These are phyloP conservation scores for Leccinum rimulosum DNA, from an alignment of 768 basidiomycete genomes.

Conservation along the genomic window DNA sequence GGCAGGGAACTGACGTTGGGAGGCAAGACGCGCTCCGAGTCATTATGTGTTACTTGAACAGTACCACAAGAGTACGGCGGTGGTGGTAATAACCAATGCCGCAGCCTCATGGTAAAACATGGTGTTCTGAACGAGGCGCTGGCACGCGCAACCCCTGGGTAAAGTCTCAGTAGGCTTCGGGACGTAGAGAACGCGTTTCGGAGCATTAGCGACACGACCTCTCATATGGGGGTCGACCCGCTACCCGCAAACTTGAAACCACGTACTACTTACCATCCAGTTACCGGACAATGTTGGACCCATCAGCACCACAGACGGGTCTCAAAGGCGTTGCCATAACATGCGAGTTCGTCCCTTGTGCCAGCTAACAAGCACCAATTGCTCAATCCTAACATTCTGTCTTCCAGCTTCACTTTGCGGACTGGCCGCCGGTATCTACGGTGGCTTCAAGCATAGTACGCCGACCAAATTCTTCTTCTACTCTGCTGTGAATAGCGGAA, in stretches of 20 bases:
- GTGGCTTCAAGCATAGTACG: constrained; percentile 46
- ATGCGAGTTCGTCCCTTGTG: constrained; percentile 71
- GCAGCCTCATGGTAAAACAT: constrained; percentile 2
- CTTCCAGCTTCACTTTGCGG: constrained; percentile 57
- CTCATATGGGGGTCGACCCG: constrained; percentile 1
- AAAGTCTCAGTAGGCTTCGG: not conserved
- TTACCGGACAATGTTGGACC: constrained; percentile 22
- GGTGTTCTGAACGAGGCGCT: not conserved
- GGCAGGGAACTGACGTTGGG: constrained; percentile 1
- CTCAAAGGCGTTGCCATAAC: constrained; percentile 58
- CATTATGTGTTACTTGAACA: constrained; percentile 36
- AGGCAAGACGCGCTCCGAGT: constrained; percentile 20
- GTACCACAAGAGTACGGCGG: constrained; percentile 40
- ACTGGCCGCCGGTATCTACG: constrained; percentile 41
- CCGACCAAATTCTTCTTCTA: constrained; percentile 50
- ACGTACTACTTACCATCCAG: too few relatives aligned
- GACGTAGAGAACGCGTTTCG: constrained; percentile 7
- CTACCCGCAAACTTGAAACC: not conserved
- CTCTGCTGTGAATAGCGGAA: constrained; percentile 68
- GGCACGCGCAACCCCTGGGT: constrained; percentile 9
- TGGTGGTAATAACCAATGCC: constrained; percentile 18
- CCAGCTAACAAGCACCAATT: constrained; percentile 6
- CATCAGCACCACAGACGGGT: constrained; percentile 41
- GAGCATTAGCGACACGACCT: constrained; percentile 7
- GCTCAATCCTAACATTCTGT: constrained; percentile 28